phyloP scores from a whole-genome alignment of 1,284 basidiomycete genomes.

The Puccinia coronata region DNA sequence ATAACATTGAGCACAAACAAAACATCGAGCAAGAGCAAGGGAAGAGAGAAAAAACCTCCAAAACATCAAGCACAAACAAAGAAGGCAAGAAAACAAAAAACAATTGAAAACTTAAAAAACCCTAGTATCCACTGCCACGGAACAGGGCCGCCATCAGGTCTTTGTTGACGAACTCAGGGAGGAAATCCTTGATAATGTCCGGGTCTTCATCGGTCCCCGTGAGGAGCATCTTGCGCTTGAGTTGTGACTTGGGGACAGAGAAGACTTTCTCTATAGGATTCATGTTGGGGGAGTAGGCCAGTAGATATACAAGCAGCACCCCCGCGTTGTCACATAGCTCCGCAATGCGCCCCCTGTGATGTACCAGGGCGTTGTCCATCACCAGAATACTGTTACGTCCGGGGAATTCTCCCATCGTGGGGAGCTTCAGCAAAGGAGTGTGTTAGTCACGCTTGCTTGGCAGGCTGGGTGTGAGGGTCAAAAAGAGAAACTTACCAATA shows the following conservation, averaged over 20 bases:
- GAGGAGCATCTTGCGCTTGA: neutral
- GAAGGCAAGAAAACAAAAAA: too few species aligned
- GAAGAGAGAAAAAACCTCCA: too few species aligned
- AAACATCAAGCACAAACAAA: too few species aligned
- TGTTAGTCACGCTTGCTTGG: too few species aligned
- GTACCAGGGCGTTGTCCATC: neutral
- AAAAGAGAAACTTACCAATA: neutral
- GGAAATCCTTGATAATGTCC: too few species aligned
- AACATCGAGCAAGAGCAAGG: too few species aligned
- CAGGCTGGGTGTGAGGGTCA: neutral
- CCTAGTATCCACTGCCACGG: too few species aligned
- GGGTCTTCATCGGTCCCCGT: too few species aligned
- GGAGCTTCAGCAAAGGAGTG: neutral
- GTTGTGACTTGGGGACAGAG: neutral
- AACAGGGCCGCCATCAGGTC: too few species aligned
- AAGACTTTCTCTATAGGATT: constrained; percentile 13
- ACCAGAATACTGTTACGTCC: constrained; percentile 3
- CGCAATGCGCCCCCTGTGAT: neutral
- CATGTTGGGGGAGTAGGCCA: constrained; percentile 10
- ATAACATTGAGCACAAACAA: too few species aligned
- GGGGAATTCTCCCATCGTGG: constrained; percentile 2
- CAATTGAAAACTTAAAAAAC: too few species aligned
- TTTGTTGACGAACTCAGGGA: too few species aligned
- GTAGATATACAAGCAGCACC: neutral
- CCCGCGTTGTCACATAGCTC: neutral